Evolutionary conservation across 805 yeast species (phyloP).

Genomic region (Starmerella riodocensis): DNA sequence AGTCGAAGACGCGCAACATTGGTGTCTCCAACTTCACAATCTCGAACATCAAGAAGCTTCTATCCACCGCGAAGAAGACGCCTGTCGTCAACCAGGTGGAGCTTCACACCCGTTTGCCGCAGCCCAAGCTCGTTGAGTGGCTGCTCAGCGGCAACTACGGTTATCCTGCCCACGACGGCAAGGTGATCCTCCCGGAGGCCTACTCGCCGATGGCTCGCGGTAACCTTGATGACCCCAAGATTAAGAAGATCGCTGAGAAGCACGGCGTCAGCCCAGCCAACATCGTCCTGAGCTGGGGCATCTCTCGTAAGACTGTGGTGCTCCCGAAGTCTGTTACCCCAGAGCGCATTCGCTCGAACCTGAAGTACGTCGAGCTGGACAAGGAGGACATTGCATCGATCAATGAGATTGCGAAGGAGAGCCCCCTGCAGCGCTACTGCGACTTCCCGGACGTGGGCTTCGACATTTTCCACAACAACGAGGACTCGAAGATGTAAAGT

Average conservation of each 20-base stretch:
- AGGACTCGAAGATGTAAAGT: slow-evolving; percentile 17
- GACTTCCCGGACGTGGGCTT: slow-evolving; percentile 9
- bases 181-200: slow-evolving; percentile 52
- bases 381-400: slow-evolving; percentile 32
- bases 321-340: slow-evolving; percentile 61
- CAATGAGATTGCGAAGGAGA: slow-evolving; percentile 15
- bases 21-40: slow-evolving; percentile 67
- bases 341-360: slow-evolving; percentile 39
- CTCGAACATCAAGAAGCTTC: slow-evolving; percentile 38
- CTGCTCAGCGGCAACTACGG: slow-evolving; percentile 29
- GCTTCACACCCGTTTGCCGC: slow-evolving; percentile 60
- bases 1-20: slow-evolving; percentile 43
- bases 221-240: slow-evolving; percentile 46
- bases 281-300: slow-evolving; percentile 26
- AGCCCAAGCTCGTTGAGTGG: slow-evolving; percentile 42
- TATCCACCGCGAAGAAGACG: slow-evolving; percentile 30
- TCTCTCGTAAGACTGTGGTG: slow-evolving; percentile 42
- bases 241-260: slow-evolving; percentile 45
- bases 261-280: slow-evolving; percentile 31
- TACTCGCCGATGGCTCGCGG: slow-evolving; percentile 64
- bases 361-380: slow-evolving; percentile 31
- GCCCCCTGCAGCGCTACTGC: slow-evolving; percentile 20
- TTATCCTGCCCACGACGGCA: slow-evolving; percentile 21
- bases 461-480: slow-evolving; percentile 21
- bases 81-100: slow-evolving; percentile 72